These are phyloP conservation scores for Xerocomellus chrysenteron DNA, from an alignment of 768 basidiomycete species.

Conservation along the genomic window DNA sequence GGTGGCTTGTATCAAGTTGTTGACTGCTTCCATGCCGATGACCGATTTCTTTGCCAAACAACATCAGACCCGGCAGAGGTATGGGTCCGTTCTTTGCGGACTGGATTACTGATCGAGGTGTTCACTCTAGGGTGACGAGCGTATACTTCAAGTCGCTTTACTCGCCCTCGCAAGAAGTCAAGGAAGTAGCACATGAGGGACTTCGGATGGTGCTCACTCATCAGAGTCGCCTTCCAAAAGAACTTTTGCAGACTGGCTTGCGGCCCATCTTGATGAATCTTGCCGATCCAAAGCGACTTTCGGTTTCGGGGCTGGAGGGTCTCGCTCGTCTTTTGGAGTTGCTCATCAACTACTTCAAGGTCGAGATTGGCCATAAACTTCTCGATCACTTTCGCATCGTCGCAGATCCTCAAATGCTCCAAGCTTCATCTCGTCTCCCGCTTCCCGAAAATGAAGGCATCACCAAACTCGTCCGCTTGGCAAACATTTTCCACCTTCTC, in stretches of 20 bases:
- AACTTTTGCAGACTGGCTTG: slow-evolving; percentile 90
- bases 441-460: slow-evolving; percentile 88
- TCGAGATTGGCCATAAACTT: slow-evolving; percentile 97
- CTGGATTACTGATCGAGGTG: slow-evolving; percentile 1
- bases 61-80: slow-evolving; percentile 83
- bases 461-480: slow-evolving; percentile 88
- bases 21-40: slow-evolving; percentile 92
- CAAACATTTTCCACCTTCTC: slow-evolving; percentile 95
- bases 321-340: slow-evolving; percentile 91
- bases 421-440: slow-evolving; percentile 75
- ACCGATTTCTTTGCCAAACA: slow-evolving; percentile 92
- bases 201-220: slow-evolving; percentile 85
- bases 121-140: slow-evolving; percentile 69
- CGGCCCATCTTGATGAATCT: slow-evolving; percentile 98
- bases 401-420: slow-evolving; percentile 84
- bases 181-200: slow-evolving; percentile 93
- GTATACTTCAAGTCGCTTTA: slow-evolving; percentile 99
- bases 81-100: slow-evolving; percentile 13
- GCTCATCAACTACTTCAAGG: slow-evolving; percentile 98
- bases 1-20: slow-evolving; percentile 88
- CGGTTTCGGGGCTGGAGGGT: slow-evolving; percentile 89
- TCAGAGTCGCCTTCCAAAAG: slow-evolving; percentile 91
- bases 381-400: slow-evolving; percentile 94
- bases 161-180: slow-evolving; percentile 85
- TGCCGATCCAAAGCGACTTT: slow-evolving; percentile 92